Evolutionary conservation across 2,329 filamentous ascomycete genomes (phyloP), one percentile per base, ranked within the genome.

Genomic region (Beauveria asiatica): DNA sequence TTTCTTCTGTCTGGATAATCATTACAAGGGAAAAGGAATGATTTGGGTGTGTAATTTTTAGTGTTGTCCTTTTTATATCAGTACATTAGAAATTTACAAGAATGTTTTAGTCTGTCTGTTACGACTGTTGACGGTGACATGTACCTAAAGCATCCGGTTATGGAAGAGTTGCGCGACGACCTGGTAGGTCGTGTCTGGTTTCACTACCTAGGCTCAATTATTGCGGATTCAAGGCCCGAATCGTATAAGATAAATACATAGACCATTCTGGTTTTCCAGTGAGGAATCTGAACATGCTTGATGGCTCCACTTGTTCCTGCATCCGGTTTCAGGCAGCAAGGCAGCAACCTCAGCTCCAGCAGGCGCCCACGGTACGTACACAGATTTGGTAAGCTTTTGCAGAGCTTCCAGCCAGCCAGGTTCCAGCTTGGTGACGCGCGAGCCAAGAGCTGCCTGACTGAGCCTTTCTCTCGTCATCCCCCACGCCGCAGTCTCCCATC

Each of bases 391-490:
- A 58, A 62, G 61, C 61, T 59, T 45, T 48, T 49, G 33, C 49
- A 58, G 42, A 42, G 57, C 57, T 48, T 17, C 46, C 48, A 52
- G 57, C 57, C 57, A 52, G 48, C 57, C 57, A 59, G 57, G 48
- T 49, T 59, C 55, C 54, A 55, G 61, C 57, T 65, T 67, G 68
- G 72, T 75, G 73, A 76, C 74, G 73, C 74, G 73, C 74, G 74
- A 73, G 69, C 70, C 67, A 65, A 68, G 69, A 76, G 75, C 74
- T 76, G 75, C 75, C 75, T 76, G 74, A 72, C 75, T 76, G 74
- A 72, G 71, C 68, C 44, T 70, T 63, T 65, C 48, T 33, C 63
- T 45, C 61, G 39, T 58, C 65, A 65, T 65, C 66, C 64, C 65
- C 69, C 56, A 64, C 62, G 61, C 49, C 25, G 27, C 51, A 16